phyloP scores from a whole-genome alignment of 257 asterid genomes.

The Solanum pennellii region DNA sequence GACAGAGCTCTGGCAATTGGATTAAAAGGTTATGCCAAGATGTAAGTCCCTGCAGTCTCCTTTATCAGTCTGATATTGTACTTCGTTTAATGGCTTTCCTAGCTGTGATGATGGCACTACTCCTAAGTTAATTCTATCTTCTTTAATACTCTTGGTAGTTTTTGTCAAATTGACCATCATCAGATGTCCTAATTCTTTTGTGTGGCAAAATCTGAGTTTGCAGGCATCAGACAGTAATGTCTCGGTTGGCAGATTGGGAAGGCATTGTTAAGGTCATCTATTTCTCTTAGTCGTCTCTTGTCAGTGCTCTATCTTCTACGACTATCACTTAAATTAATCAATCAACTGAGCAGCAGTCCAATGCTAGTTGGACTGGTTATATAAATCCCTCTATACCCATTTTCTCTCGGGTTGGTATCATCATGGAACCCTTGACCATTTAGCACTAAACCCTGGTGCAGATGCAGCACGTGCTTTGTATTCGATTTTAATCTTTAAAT shows the following conservation, averaged over 20 bases:
- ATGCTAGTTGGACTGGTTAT: neutral
- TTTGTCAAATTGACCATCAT: neutral
- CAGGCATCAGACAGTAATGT: constrained; percentile 64
- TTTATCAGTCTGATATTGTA: neutral
- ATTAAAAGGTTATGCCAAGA: constrained; percentile 60
- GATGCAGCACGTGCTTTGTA: neutral
- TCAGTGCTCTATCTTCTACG: neutral
- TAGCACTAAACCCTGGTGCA: neutral
- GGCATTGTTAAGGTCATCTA: constrained; percentile 60
- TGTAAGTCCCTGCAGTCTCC: constrained; percentile 36
- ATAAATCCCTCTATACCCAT: neutral
- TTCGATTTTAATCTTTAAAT: neutral
- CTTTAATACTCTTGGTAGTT: too few relatives aligned
- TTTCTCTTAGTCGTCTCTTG: neutral
- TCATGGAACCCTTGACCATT: neutral
- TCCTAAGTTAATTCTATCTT: neutral
- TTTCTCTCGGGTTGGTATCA: neutral
- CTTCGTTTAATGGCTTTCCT: neutral
- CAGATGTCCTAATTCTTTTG: neutral
- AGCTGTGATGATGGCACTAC: neutral
- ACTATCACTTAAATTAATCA: neutral
- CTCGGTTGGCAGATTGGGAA: constrained; percentile 90
- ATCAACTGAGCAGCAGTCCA: neutral
- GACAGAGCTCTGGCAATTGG: constrained; percentile 66
- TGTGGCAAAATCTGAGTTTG: constrained; percentile 11